Conservation (phyloP, 2,329 filamentous ascomycete species). For the Claviceps sp. region DNA sequence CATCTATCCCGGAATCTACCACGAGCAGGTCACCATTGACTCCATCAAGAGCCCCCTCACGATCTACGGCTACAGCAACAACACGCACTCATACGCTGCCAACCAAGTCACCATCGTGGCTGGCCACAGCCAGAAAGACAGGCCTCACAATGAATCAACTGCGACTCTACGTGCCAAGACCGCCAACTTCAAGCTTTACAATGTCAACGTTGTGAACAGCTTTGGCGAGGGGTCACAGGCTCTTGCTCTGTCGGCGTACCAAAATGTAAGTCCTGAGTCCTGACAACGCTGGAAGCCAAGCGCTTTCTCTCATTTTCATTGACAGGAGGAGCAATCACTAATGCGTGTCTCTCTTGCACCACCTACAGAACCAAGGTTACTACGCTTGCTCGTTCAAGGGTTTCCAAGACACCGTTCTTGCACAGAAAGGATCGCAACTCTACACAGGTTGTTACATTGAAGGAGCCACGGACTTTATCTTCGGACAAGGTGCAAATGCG, state of each 20-base stretch:
- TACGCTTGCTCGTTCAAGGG: constrained; percentile 33
- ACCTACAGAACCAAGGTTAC: constrained; percentile 21
- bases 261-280: constrained; percentile 6
- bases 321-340: neutral
- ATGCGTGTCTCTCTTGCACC: too few relatives aligned
- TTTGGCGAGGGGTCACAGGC: constrained; percentile 32
- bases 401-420: constrained; percentile 36
- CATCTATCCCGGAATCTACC: neutral
- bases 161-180: constrained; percentile 30
- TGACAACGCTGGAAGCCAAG: neutral
- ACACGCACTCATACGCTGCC: constrained; percentile 34
- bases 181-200: constrained; percentile 44
- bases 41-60: constrained; percentile 24
- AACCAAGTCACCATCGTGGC: constrained; percentile 42
- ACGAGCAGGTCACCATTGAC: neutral
- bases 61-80: constrained; percentile 45
- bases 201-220: constrained; percentile 37
- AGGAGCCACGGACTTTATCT: constrained; percentile 31
- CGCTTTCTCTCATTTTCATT: neutral
- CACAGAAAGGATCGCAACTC: constrained; percentile 31
- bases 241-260: constrained; percentile 26
- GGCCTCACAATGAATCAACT: constrained; percentile 38
- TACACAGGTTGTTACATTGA: constrained; percentile 30
- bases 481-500: constrained; percentile 23
- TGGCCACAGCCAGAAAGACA: constrained; percentile 20